phyloP scores from a whole-genome alignment of 352 stramenopile species.

The Globisporangium solare region DNA sequence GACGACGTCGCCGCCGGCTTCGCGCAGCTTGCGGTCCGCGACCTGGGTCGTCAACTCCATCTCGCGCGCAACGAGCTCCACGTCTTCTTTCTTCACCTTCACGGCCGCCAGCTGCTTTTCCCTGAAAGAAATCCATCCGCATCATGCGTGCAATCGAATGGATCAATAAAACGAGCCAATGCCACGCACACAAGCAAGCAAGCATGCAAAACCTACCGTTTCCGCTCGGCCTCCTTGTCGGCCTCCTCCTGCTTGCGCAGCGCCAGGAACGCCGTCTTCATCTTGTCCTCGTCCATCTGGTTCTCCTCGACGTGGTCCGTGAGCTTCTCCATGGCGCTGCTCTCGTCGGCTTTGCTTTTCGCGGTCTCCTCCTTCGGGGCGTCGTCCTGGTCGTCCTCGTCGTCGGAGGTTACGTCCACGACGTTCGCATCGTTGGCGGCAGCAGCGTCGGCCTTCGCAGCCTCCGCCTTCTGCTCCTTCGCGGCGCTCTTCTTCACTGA shows the following conservation, averaged over 20 bases:
- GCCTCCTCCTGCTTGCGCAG: constrained; percentile 79
- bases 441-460: constrained; percentile 10
- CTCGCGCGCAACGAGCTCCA: constrained; percentile 69
- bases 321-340: constrained; percentile 78
- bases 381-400: constrained; percentile 45
- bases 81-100: constrained; percentile 80
- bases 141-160: neutral
- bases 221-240: constrained; percentile 74
- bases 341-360: constrained; percentile 84
- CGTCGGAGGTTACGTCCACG: constrained; percentile 40
- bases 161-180: neutral
- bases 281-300: constrained; percentile 87
- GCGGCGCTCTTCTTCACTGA: constrained; percentile 30
- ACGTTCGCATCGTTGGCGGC: constrained; percentile 5
- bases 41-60: constrained; percentile 73
- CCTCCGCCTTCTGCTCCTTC: constrained; percentile 11
- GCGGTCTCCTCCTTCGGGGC: constrained; percentile 30
- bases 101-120: constrained; percentile 79
- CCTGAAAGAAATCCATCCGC: constrained; percentile 15
- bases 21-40: constrained; percentile 79
- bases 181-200: neutral
- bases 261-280: constrained; percentile 75
- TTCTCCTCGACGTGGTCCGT: constrained; percentile 85
- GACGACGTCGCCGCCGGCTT: constrained; percentile 69
- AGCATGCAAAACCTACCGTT: constrained; percentile 36